Base-by-base conservation (phyloP, 2,329 filamentous ascomycete genomes). In the Fusarium sp. region DNA sequence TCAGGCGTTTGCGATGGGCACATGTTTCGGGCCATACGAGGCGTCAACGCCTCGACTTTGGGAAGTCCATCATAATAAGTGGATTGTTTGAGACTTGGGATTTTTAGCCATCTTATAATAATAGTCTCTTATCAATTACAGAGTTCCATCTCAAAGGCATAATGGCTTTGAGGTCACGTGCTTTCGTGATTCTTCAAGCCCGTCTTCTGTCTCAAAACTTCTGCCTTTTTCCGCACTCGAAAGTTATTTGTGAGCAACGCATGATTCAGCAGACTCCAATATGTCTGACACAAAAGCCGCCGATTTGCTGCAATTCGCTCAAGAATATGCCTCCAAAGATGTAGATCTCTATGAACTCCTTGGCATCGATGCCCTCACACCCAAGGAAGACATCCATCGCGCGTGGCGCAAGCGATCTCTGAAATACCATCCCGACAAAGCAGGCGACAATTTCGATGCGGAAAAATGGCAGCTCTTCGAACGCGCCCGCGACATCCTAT, bases 391-490 rank as follows among this genome's bases (percentile, higher is more conserved):
- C 71, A 92, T 97, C 78, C 92, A 94, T 73, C 91, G 93, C 75
- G 94, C 94, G 50, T 98, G 96, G 87, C 90, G 94, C 67, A 93
- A 94, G 78, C 91, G 92, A 36, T 94, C 94, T 8, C 87, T 98
- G n/a, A 94, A 94, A 79, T 94, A 95, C 85, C 96, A 98, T 82
- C 96, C 96, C 2, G 96, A 98, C 87, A 98, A 98, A 84, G 91
- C 95, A 63, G 90, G 91, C 72, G 90, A 89, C 59, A 85, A 88
- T 42, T 94, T 92, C 77, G 94, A 96, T 75, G 88, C 94, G 51
- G 91, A 92, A 63, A 93, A 93, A 79, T 98, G 97, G 86, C 93
- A 98, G 82, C 87, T 93, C 3, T 91, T 97, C 66, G 93, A 95
- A 79, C 93, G 93, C 70, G 95, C 94, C n/a, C 91, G 94, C 80